Base-by-base conservation (phyloP, 2,329 filamentous ascomycete species). In the Verticillium zaregamsianum region DNA sequence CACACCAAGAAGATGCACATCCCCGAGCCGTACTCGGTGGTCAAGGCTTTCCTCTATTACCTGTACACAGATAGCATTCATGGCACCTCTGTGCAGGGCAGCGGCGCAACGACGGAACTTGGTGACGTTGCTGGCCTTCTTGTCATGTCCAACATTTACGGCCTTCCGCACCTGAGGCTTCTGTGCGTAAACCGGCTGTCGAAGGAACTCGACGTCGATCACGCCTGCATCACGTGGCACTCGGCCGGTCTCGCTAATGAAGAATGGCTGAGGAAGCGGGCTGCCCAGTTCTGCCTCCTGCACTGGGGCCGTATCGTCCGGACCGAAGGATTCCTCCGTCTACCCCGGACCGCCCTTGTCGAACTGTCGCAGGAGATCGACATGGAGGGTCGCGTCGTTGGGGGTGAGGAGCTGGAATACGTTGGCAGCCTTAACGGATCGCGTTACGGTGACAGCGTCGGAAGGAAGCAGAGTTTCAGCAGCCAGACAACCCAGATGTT, bases 1-100 rank as follows among this genome's bases (percentile, higher is more conserved):
- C 95, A 99, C 73, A 95, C 92, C 17, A 95, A 95, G 71, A 93
- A 91, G 75, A 95, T 99, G 90, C 94, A 99, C 76, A 97, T 99
- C 55, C 94, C 95, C 0, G 96, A 99, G 71, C 93, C 94, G 1
- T 98, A 97, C 75, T 89, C 88, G 1, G 93, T 97, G 0, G 95
- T 99, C 56, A 93, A 92, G 68, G 92, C 94, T 0, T 99, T 99
- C 72, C 82, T 99, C 32, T 94, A 95, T 76, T 99, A 97, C 71
- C 85, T 99, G 1, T 99, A 99, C 76, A 97, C 95, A 0, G 95
- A 99, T 74, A 94, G 90, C 68, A 97, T 99, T 67, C 81, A 86
- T 66, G 77, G 80, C 52, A 74, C 77, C 5, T 73, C 75, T 2
- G 79, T 82, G 31, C 75, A 78, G n/a, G 78, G 80, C 56, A 80